Base-by-base conservation (phyloP, 2,329 filamentous ascomycete species). In the Phaeophleospora eucalypticola region DNA sequence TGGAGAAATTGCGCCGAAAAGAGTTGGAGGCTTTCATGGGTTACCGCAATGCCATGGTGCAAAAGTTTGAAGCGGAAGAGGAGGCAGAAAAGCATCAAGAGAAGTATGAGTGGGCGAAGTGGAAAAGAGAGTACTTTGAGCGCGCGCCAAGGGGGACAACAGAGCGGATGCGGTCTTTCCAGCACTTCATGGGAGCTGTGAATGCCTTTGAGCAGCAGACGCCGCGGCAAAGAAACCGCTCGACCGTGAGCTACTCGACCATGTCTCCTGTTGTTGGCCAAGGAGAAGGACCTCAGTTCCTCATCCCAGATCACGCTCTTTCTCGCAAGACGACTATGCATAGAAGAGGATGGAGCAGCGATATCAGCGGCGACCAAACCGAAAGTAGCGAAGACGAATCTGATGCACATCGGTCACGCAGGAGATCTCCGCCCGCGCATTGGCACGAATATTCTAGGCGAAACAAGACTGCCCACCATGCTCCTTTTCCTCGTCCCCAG, bases 341-440 rank as follows among this genome's bases (percentile, higher is more conserved):
- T 45, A 48, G 51, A 18, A 51, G 61, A 45, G 60, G 56, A n/a
- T 65, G 53, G 52, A 65, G 62, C 39, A 65, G 58, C 45, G 63
- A 65, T 41, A 60, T 65, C 24, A 63, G 56, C 21, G 60, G 58
- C 18, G 63, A 65, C 49, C 63, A 65, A 39, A 63, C 61, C 4
- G 60, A 59, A 45, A 65, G 62, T 41, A 60, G 60, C n/a, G 61
- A 58, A 12, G 52, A 61, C 19, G 55, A 58, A 9, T 49, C 52
- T 32, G 43, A 52, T 14, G 34, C 42, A 8, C 45, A 48, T 42
- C 41, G 43, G 7, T 39, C 43, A 39, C 48, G 46, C n/a, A 43
- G 44, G n/a, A 36, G 48, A 16, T 41, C 45, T 12, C 46, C 52
- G 9, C 41, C 49, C 10, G 41, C 40, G 17, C 41, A 51, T n/a